Percentiles rank a stretch among this genome's conserved stretches.
phyloP scores from a whole-genome alignment of 2,329 filamentous ascomycete species.

The Botryotinia convoluta region DNA sequence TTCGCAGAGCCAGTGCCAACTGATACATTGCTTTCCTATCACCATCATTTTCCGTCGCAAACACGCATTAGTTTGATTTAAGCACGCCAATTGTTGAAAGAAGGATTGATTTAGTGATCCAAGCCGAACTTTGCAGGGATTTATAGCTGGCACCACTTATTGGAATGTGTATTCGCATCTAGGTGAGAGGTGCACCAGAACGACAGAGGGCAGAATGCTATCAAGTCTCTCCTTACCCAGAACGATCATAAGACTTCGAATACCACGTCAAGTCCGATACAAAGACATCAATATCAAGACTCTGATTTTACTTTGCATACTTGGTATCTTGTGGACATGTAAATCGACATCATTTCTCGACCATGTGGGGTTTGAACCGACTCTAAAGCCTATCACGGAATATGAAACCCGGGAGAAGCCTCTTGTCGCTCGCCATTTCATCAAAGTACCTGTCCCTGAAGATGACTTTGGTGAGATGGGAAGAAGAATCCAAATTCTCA shows the following conservation, averaged over 20 bases:
- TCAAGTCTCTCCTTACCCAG: neutral
- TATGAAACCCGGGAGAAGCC: neutral
- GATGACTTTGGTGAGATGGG: slow-evolving; percentile 1
- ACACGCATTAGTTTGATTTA: neutral
- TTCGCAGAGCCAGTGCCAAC: neutral
- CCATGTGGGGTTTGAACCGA: neutral
- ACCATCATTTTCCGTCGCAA: neutral
- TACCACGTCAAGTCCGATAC: neutral
- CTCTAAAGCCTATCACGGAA: neutral
- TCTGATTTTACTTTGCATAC: neutral
- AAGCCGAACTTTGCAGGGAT: neutral
- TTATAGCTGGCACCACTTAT: neutral
- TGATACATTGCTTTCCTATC: neutral
- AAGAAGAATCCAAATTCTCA: neutral
- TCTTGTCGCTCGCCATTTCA: neutral
- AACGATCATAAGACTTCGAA: neutral
- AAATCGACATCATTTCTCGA: neutral
- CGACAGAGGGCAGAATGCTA: neutral
- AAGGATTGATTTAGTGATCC: neutral
- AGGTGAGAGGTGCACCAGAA: neutral
- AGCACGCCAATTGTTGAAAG: neutral
- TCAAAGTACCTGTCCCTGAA: neutral
- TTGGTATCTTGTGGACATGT: neutral
- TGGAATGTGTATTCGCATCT: neutral
- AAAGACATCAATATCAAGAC: neutral